Percentiles rank a stretch among this genome's conserved stretches.
Conservation (phyloP, 2,329 filamentous ascomycete genomes). For the Aspergillus eucalypticola region DNA sequence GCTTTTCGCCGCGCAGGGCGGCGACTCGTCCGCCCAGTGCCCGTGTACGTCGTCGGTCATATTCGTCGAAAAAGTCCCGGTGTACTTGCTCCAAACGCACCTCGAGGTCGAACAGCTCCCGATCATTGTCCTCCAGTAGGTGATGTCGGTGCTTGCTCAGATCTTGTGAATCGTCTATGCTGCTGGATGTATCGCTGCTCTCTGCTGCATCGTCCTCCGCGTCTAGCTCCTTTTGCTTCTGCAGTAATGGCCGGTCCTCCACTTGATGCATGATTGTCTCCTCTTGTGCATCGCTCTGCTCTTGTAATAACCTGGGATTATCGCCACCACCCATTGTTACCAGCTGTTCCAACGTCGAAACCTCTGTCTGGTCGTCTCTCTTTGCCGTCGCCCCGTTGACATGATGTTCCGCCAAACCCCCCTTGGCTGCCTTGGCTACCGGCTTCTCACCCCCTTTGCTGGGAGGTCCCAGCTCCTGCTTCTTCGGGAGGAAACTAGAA, state of each 20-base stretch:
- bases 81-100: conserved; percentile 76
- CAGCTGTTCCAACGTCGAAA: conserved; percentile 69
- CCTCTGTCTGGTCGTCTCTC: conserved; percentile 33
- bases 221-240: conserved; percentile 88
- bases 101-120: conserved; percentile 75
- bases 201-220: conserved; percentile 72
- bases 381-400: conserved; percentile 36
- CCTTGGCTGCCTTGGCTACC: conserved; percentile 27
- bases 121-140: conserved; percentile 83
- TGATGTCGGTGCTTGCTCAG: conserved; percentile 62
- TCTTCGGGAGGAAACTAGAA: conserved; percentile 90
- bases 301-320: conserved; percentile 66
- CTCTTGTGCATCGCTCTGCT: conserved; percentile 82
- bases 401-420: conserved; percentile 26
- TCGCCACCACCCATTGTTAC: conserved; percentile 74
- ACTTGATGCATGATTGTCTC: conserved; percentile 85
- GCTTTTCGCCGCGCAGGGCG: conserved; percentile 53
- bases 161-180: conserved; percentile 44
- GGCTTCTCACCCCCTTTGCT: conserved; percentile 38
- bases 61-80: conserved; percentile 76
- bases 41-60: conserved; percentile 59
- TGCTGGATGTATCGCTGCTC: conserved; percentile 48
- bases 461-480: conserved; percentile 54
- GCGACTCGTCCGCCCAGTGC: conserved; percentile 50
- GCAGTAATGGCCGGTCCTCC: conserved; percentile 82